Evolutionary conservation across 1,284 basidiomycete species (phyloP), one percentile per base, ranked within the genome.

Genomic region (Phylloporus sp.): DNA sequence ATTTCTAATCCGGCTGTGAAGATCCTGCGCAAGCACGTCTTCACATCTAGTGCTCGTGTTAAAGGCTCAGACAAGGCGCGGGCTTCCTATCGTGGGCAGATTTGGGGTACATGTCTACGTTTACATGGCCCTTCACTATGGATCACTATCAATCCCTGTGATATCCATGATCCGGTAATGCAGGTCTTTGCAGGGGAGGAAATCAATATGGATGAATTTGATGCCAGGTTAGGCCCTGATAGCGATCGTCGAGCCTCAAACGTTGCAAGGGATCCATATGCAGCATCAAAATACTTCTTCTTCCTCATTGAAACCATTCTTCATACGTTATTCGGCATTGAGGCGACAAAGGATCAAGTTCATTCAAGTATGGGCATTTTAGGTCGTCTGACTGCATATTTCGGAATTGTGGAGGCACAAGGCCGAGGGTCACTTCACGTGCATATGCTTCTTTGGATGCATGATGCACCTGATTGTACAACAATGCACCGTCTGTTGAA

Each of bases 181-280:
- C 79, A 82, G 60, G 59, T 82, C 0, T 73, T 83, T 41, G 74
- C 73, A 1, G 80, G 81, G 0, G 73, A 79, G 57, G 65, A 81
- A 0, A 82, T 84, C 2, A 70, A 83, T 43, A 68, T 83, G 68
- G 75, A 83, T 45, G 1, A 65, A 0, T 82, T 83, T 45, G 4
- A 63, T 1, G 7, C 41, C 0, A 69, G 35, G 0, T 14, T 63
- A 0, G 78, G 79, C 0, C 81, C 78, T 0, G 69, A 74, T 47
- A 65, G 45, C 2, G 5, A 32, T 1, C 12, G 59, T 14, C 68
- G 74, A 0, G 73, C 74, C 2, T 2, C 37, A 1, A 80, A 77
- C n/a, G 71, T 81, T 2, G 79, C 81, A 0, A 23, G 23, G 0
- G 78, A 83, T 71, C 80, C 78, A 0, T 83, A 75, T 62, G 78